phyloP scores from a whole-genome alignment of 169 alveolate species.

The Perkinsus olseni region DNA sequence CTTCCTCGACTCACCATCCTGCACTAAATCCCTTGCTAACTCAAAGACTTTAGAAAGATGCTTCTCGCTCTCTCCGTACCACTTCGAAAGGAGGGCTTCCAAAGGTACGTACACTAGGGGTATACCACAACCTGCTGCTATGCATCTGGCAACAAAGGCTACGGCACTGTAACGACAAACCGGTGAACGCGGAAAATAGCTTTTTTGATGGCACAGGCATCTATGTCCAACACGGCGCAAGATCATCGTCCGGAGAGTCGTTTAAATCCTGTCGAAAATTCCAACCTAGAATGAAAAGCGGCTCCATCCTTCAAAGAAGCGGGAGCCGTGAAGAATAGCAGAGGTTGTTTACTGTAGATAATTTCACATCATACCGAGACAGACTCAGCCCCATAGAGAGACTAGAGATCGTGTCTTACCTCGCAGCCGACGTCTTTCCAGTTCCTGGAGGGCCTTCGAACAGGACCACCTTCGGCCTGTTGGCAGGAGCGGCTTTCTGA shows the following conservation, averaged over 20 bases:
- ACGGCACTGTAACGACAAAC: too few relatives aligned
- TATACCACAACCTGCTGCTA: conserved; percentile 13
- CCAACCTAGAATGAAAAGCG: too few relatives aligned
- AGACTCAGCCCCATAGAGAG: too few relatives aligned
- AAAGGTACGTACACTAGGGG: conserved; percentile 73
- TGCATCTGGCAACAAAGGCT: not conserved
- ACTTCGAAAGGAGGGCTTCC: conserved; percentile 67
- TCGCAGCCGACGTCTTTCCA: conserved; percentile 81
- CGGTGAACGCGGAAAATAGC: too few relatives aligned
- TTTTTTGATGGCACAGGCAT: too few relatives aligned
- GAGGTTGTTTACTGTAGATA: too few relatives aligned
- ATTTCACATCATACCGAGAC: too few relatives aligned
- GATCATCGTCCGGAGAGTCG: too few relatives aligned
- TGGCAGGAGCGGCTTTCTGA: conserved; percentile 49
- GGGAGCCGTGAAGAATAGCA: too few relatives aligned
- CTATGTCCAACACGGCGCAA: too few relatives aligned
- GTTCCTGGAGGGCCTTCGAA: conserved; percentile 87
- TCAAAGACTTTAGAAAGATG: conserved; percentile 64
- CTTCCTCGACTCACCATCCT: conserved; percentile 22
- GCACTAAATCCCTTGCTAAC: conserved; percentile 48
- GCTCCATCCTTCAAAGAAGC: too few relatives aligned
- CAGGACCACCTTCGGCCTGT: conserved; percentile 68
- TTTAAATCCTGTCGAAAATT: too few relatives aligned
- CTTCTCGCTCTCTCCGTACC: conserved; percentile 73
- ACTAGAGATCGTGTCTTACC: not conserved